Percentiles rank a stretch among this genome's conserved stretches.
Conservation (phyloP, 495 filamentous ascomycete species). For the Penicillium daleae region DNA sequence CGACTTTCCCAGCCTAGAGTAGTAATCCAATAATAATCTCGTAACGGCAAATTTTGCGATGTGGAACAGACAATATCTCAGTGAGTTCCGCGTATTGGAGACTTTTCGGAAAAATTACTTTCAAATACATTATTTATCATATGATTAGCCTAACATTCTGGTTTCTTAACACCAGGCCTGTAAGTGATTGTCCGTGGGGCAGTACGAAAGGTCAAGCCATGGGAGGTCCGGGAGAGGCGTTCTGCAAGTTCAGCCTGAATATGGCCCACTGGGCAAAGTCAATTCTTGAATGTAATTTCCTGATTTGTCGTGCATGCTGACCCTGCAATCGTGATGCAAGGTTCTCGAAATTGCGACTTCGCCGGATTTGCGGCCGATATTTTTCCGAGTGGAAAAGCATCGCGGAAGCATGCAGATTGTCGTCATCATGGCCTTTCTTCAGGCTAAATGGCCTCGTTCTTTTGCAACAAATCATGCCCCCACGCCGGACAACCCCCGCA, state of each 20-base stretch:
- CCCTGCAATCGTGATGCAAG: background rate
- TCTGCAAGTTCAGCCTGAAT: constrained; percentile 6
- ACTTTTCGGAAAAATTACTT: background rate
- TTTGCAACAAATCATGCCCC: background rate
- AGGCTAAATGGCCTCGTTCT: constrained; percentile 27
- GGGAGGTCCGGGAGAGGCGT: constrained; percentile 4
- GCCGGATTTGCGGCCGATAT: background rate
- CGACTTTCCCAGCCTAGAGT: background rate
- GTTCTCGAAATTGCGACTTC: background rate
- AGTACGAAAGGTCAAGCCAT: background rate
- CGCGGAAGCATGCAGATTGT: background rate
- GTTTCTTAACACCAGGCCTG: background rate
- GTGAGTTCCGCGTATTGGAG: background rate
- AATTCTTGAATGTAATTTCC: background rate
- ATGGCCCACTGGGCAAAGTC: background rate
- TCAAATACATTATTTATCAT: background rate
- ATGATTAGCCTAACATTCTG: background rate
- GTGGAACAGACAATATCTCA: background rate
- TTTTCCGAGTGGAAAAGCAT: background rate
- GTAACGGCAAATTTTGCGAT: background rate
- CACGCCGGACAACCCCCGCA: constrained; percentile 25
- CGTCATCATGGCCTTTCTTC: constrained; percentile 15
- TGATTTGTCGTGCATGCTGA: background rate
- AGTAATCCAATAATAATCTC: background rate
- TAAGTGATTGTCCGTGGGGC: background rate